A percentile compares a stretch with the other conserved stretches of the same genome.
These are phyloP conservation scores for Ogataea corticis DNA, from an alignment of 805 yeast genomes.

Conservation along the genomic window DNA sequence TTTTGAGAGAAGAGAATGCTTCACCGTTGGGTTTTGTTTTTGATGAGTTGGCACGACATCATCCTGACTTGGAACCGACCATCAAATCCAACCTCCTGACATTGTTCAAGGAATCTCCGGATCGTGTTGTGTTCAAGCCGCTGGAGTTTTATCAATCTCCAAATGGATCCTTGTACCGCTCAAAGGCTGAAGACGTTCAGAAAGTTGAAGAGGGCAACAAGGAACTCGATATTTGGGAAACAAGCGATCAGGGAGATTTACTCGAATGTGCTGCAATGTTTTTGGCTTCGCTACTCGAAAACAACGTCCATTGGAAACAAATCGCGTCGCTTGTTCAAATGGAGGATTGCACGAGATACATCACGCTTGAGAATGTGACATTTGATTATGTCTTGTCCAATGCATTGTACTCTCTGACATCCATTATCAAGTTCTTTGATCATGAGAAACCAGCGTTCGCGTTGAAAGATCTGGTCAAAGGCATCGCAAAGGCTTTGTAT, in stretches of 20 bases:
- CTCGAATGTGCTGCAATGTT: slow-evolving; percentile 53
- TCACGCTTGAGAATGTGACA: slow-evolving; percentile 55
- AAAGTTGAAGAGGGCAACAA: slow-evolving; percentile 42
- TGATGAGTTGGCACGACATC: slow-evolving; percentile 83
- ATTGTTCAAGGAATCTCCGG: slow-evolving; percentile 48
- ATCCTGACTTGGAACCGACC: slow-evolving; percentile 65
- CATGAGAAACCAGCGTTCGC: slow-evolving; percentile 55
- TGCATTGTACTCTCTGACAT: slow-evolving; percentile 52
- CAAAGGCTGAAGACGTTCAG: slow-evolving; percentile 41
- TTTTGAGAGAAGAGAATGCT: slow-evolving; percentile 54
- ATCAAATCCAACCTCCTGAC: slow-evolving; percentile 50
- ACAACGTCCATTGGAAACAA: slow-evolving; percentile 49
- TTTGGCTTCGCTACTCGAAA: slow-evolving; percentile 52
- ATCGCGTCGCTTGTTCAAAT: slow-evolving; percentile 39
- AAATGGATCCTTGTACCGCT: slow-evolving; percentile 40
- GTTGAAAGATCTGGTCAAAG: slow-evolving; percentile 22
- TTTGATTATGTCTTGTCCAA: slow-evolving; percentile 60
- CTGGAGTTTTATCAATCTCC: slow-evolving; percentile 46
- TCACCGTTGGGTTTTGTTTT: slow-evolving; percentile 63
- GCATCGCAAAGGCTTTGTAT: slow-evolving; percentile 15
- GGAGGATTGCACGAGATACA: slow-evolving; percentile 47
- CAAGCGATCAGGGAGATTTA: slow-evolving; percentile 44
- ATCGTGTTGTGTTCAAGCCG: slow-evolving; percentile 38
- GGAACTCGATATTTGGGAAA: slow-evolving; percentile 55
- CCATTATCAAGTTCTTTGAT: slow-evolving; percentile 57